phyloP scores from a whole-genome alignment of 2,329 filamentous ascomycete species.

The Helminthosporium solani region DNA sequence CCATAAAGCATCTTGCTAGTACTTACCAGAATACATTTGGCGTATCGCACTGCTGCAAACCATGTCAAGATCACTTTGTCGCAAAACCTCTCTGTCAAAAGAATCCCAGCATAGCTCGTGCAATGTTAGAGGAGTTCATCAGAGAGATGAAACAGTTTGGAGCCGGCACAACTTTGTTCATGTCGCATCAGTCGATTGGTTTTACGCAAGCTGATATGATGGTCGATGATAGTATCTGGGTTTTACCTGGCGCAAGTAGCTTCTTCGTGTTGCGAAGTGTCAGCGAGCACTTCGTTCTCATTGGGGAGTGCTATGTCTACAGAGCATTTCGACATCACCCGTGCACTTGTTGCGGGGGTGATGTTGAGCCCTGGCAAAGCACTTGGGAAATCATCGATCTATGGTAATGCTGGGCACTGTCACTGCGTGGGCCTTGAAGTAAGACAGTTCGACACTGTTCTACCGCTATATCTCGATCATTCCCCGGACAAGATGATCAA shows the following conservation, averaged over 20 bases:
- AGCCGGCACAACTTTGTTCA: conserved; percentile 1
- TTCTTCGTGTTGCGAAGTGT: conserved; percentile 10
- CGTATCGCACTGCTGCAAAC: background rate
- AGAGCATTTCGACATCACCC: conserved; percentile 4
- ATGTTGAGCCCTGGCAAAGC: conserved; percentile 9
- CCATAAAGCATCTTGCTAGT: background rate
- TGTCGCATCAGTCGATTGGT: conserved; percentile 1
- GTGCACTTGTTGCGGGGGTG: conserved; percentile 9
- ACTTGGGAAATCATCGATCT: conserved; percentile 14
- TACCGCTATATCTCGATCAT: too few species aligned
- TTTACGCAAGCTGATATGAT: background rate
- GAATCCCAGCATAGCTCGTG: background rate
- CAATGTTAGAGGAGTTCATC: conserved; percentile 3
- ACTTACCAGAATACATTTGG: background rate
- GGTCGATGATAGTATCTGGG: conserved; percentile 12
- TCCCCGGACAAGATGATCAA: too few species aligned
- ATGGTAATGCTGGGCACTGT: conserved; percentile 6
- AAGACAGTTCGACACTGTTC: too few species aligned
- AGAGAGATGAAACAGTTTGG: conserved; percentile 2
- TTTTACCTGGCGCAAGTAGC: conserved; percentile 7
- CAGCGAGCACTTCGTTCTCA: conserved; percentile 8
- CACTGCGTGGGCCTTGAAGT: too few species aligned
- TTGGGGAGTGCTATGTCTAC: conserved; percentile 16
- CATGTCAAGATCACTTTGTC: conserved; percentile 3
- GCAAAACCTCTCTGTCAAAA: conserved; percentile 2